These are phyloP conservation scores for Ceratorhiza oryzae-sativae DNA, from an alignment of 1,284 basidiomycete genomes.

Conservation along the genomic window DNA sequence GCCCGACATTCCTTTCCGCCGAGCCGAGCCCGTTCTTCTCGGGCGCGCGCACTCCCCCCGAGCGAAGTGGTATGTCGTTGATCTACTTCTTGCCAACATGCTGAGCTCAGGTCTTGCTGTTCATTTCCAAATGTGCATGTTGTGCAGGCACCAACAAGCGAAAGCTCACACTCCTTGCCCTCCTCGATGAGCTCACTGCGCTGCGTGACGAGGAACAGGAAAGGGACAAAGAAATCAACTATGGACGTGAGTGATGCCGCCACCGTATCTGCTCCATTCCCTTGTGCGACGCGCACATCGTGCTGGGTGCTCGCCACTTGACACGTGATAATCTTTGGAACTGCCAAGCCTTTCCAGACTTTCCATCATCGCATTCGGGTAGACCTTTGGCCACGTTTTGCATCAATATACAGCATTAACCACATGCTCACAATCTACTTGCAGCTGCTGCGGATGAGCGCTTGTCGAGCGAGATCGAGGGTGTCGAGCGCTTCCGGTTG, in stretches of 20 bases:
- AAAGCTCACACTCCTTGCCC: constrained; percentile 67
- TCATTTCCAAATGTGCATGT: background rate
- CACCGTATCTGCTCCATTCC: background rate
- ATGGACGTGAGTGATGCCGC: constrained; percentile 12
- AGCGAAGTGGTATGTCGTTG: constrained; percentile 9
- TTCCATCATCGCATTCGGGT: background rate
- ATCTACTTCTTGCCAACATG: background rate
- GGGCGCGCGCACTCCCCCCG: constrained; percentile 11
- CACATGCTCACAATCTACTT: background rate
- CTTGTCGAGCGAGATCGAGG: constrained; percentile 1
- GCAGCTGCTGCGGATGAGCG: constrained; percentile 5
- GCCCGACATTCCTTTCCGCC: constrained; percentile 3
- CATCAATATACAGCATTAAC: too few relatives aligned
- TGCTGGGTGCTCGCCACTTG: background rate
- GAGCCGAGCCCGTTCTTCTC: constrained; percentile 24
- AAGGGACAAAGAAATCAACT: constrained; percentile 46
- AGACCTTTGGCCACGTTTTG: background rate
- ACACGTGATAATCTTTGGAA: constrained; percentile 8
- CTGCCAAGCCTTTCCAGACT: constrained; percentile 3
- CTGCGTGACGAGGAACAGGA: constrained; percentile 54
- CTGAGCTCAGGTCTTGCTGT: background rate
- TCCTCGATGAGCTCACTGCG: constrained; percentile 63
- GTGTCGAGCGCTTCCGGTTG: constrained; percentile 11
- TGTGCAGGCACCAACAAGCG: constrained; percentile 50
- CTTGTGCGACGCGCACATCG: constrained; percentile 11